Conservation (phyloP, 2,329 filamentous ascomycete genomes). For the Aspergillus sp. region DNA sequence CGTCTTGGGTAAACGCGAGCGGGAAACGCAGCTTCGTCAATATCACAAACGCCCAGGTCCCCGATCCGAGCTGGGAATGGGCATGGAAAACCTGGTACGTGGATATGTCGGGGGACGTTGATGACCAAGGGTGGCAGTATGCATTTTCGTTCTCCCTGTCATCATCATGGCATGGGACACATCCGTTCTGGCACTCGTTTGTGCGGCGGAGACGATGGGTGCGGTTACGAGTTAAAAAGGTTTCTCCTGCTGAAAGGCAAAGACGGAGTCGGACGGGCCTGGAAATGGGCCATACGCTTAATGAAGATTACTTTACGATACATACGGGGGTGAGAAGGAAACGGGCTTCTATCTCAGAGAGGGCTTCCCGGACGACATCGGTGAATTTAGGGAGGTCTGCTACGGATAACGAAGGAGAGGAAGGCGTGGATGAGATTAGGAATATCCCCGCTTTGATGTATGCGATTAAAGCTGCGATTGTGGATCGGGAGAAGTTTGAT, state of each 20-base stretch:
- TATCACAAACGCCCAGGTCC: constrained; percentile 85
- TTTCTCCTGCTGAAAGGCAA: constrained; percentile 20
- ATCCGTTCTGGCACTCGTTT: constrained; percentile 91
- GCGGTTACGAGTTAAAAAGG: constrained; percentile 70
- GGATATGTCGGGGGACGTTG: constrained; percentile 76
- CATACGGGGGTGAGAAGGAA: constrained; percentile 52
- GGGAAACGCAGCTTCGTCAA: constrained; percentile 61
- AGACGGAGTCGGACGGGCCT: constrained; percentile 35
- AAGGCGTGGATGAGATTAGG: constrained; percentile 54
- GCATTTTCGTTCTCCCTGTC: constrained; percentile 81
- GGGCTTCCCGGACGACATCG: constrained; percentile 27
- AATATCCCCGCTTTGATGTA: constrained; percentile 69
- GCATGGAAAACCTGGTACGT: constrained; percentile 70
- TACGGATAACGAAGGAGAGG: constrained; percentile 46
- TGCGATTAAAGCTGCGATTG: constrained; percentile 66
- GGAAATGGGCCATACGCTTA: constrained; percentile 62
- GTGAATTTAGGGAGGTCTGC: constrained; percentile 36
- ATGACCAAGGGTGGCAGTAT: constrained; percentile 95
- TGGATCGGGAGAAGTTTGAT: constrained; percentile 90
- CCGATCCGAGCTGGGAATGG: constrained; percentile 96
- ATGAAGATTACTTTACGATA: constrained; percentile 77
- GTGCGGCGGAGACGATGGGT: constrained; percentile 90
- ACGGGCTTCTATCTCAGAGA: constrained; percentile 44
- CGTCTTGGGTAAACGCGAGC: constrained; percentile 76
- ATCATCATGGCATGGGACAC: constrained; percentile 83